A percentile compares a stretch with the other conserved stretches of the same genome.
Conservation (phyloP, 306 rosid genomes). For the Sphenostylis stenocarpa region DNA sequence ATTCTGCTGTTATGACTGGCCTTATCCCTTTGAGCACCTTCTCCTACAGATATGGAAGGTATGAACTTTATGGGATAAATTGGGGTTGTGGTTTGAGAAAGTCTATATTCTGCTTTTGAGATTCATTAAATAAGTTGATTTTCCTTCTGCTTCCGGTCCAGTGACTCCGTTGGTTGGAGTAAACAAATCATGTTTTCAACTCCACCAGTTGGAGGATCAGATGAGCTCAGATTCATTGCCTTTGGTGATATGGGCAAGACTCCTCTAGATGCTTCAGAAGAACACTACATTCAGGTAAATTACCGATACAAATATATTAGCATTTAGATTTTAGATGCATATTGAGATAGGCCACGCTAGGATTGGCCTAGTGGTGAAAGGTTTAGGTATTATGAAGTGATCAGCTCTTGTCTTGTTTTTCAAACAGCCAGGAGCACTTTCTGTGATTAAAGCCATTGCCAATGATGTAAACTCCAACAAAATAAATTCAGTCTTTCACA, state of each 20-base stretch:
- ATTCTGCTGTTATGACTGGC: slow-evolving; percentile 76
- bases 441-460: slow-evolving; percentile 60
- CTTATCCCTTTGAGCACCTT: slow-evolving; percentile 63
- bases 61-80: not conserved
- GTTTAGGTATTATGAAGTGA: not conserved
- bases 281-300: slow-evolving; percentile 89
- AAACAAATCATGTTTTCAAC: slow-evolving; percentile 53
- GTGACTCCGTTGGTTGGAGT: slow-evolving; percentile 80
- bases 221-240: slow-evolving; percentile 64
- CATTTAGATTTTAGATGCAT: slow-evolving; percentile 14
- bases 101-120: too few relatives aligned
- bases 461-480: not conserved
- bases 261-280: slow-evolving; percentile 70
- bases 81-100: too few relatives aligned
- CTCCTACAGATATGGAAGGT: slow-evolving; percentile 88
- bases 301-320: not conserved
- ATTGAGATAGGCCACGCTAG: not conserved
- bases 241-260: slow-evolving; percentile 95
- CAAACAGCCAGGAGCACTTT: slow-evolving; percentile 80
- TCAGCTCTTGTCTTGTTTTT: not conserved
- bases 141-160: slow-evolving; percentile 30
- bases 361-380: not conserved
- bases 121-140: too few relatives aligned
- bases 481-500: slow-evolving; percentile 57
- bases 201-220: slow-evolving; percentile 82